Conservation (phyloP, 805 yeast genomes). For the Candida anglica region DNA sequence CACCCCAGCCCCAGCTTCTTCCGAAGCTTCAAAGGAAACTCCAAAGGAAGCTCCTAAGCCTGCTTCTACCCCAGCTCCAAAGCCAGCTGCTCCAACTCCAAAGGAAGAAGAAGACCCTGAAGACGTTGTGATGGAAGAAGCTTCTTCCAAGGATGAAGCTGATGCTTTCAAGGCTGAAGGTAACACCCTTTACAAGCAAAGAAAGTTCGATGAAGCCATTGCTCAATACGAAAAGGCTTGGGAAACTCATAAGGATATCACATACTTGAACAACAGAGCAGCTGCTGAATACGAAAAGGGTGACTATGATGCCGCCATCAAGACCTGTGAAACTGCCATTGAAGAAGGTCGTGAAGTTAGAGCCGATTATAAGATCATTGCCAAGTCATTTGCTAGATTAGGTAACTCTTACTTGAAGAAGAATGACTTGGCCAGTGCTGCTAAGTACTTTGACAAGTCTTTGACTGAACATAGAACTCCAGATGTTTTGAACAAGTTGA, state of each 20-base stretch:
- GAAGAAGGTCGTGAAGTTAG: constrained; percentile 86
- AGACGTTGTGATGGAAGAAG: constrained; percentile 37
- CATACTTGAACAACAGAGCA: constrained; percentile 92
- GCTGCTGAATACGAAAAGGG: constrained; percentile 98
- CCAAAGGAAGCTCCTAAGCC: constrained; percentile 18
- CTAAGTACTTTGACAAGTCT: constrained; percentile 78
- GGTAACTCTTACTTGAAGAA: constrained; percentile 79
- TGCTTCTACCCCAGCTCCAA: constrained; percentile 5
- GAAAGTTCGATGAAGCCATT: constrained; percentile 91
- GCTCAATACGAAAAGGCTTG: constrained; percentile 82
- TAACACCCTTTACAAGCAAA: constrained; percentile 78
- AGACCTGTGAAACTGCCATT: constrained; percentile 76
- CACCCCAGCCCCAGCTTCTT: constrained; percentile 9
- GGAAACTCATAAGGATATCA: constrained; percentile 76
- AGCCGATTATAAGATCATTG: constrained; percentile 87
- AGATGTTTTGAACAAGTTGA: constrained; percentile 81
- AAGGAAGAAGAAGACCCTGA: constrained; percentile 12
- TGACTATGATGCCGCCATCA: constrained; percentile 79
- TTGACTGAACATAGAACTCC: constrained; percentile 97
- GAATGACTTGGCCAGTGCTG: constrained; percentile 70
- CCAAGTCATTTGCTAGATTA: constrained; percentile 89
- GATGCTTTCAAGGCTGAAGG: constrained; percentile 79
- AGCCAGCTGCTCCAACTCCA: constrained; percentile 2
- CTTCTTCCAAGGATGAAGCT: constrained; percentile 46
- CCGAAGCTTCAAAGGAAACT: constrained; percentile 7